Percentiles rank a stretch among this genome's conserved stretches.
Conservation (phyloP, 306 rosid species). For the Casuarina cunninghamiana region DNA sequence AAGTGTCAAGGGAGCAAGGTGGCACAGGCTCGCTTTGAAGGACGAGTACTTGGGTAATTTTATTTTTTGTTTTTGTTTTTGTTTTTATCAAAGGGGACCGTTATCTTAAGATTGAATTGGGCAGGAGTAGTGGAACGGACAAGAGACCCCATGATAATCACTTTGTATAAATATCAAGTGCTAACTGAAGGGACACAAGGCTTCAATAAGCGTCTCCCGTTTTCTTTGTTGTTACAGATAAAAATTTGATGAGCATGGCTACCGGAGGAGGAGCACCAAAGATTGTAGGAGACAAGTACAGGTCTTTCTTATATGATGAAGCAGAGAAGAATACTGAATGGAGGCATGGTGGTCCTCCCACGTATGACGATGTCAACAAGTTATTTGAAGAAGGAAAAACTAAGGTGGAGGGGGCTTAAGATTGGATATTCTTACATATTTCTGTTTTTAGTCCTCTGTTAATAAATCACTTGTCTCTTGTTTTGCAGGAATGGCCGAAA, state of each 20-base stretch:
- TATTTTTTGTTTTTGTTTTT: too few relatives aligned
- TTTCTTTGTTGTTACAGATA: neutral
- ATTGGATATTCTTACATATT: neutral
- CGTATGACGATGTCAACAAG: constrained; percentile 47
- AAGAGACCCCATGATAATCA: too few relatives aligned
- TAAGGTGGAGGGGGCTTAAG: constrained; percentile 31
- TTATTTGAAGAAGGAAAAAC: constrained; percentile 74
- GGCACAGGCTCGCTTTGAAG: too few relatives aligned
- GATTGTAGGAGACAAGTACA: constrained; percentile 47
- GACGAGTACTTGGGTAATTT: too few relatives aligned
- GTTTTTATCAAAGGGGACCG: too few relatives aligned
- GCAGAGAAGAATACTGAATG: constrained; percentile 33
- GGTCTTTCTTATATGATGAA: constrained; percentile 53
- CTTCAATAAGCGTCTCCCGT: neutral
- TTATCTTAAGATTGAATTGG: too few relatives aligned
- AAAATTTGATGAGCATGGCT: constrained; percentile 28
- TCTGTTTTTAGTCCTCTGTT: neutral
- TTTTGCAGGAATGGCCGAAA: constrained; percentile 54
- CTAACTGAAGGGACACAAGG: too few relatives aligned
- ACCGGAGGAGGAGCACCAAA: constrained; percentile 14
- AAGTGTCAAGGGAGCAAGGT: too few relatives aligned
- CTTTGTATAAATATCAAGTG: too few relatives aligned
- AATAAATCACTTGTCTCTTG: neutral
- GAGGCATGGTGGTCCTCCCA: constrained; percentile 77
- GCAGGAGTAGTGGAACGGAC: too few relatives aligned